Base-by-base conservation (phyloP, 2,329 filamentous ascomycete species). In the Aureobasidium sp. region DNA sequence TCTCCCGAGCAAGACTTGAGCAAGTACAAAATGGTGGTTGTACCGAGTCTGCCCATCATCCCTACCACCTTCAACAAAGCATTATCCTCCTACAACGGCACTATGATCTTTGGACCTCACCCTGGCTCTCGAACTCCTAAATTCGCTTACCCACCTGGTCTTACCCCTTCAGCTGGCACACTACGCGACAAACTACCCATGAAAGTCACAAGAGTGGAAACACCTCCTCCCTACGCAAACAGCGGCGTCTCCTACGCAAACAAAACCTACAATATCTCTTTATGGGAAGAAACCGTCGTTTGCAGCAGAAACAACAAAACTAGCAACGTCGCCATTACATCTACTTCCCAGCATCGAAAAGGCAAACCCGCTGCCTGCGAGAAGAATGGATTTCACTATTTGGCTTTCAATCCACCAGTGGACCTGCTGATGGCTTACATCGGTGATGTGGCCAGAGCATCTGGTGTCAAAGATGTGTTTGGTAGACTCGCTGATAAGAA, bases 11-110 rank as follows among this genome's bases (percentile, higher is more conserved):
- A 67, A 42, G 58, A 48, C 39, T 29, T 68, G 8, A 49, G 58
- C 32, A 62, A 62, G 1, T 68, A 68, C 59, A 67, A 67, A 39
- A 63, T 66, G 62, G 62, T 66, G 8, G 58, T 68, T 13, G 65
- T 68, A 14, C 66, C 66, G 21, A 65, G 62, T 32, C 63, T 68
- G 5, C 66, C 66, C 3, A 67, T 68, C 42, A 66, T 67, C 13
- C 64, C 64, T 2, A 60, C 63, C 2, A 16, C 54, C 9, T 67
- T 68, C 62, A 59, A 67, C 21, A 25, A 53, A 30, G 37, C 61
- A 6, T 51, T 68, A 3, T 36, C 58, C 11, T 37, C 62, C 21
- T 67, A 63, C 45, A 59, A 62, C 2, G 66, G 66, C 7, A 61
- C 65, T 0, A 59, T 66, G 1, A 39, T 68, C 6, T 64, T 68